Conservation (phyloP, 1,284 basidiomycete species). For the Grifola frondosa region DNA sequence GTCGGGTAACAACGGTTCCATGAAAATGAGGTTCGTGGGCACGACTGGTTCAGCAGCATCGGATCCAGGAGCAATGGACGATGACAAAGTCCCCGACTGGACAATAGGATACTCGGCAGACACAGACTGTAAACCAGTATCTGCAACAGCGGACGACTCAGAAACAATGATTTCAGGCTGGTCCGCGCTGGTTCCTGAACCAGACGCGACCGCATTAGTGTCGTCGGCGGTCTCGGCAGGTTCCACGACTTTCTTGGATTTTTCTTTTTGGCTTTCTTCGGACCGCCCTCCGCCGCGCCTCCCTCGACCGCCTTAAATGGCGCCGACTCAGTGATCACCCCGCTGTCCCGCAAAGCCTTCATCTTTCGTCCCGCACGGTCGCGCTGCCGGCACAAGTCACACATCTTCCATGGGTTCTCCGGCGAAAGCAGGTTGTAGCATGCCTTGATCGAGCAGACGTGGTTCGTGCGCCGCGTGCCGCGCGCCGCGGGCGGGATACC, state of each 20-base stretch:
- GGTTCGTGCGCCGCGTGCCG: conserved; percentile 35
- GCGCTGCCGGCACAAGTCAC: conserved; percentile 40
- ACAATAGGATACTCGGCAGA: background rate
- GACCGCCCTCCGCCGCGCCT: conserved; percentile 1
- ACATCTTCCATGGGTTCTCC: conserved; percentile 45
- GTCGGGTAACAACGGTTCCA: conserved; percentile 23
- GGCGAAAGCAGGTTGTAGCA: conserved; percentile 47
- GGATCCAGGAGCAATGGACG: background rate
- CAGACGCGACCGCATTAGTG: background rate
- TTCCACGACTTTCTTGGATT: conserved; percentile 6
- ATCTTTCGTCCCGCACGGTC: conserved; percentile 34
- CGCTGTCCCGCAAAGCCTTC: conserved; percentile 31
- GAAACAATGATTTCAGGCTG: too few species aligned
- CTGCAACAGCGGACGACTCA: too few species aligned
- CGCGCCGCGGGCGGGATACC: conserved; percentile 33
- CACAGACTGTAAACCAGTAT: too few species aligned
- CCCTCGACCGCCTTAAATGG: conserved; percentile 6
- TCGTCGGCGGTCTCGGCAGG: background rate
- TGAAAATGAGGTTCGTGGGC: conserved; percentile 19
- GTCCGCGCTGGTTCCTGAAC: too few species aligned
- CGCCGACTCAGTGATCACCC: conserved; percentile 18
- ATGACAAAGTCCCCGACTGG: background rate
- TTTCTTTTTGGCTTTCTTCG: conserved; percentile 18
- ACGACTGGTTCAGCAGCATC: conserved; percentile 2
- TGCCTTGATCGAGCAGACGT: conserved; percentile 39